Evolutionary conservation across 192 early-diverging fungal species (phyloP).

Genomic region (Neocallimastix lanati): DNA sequence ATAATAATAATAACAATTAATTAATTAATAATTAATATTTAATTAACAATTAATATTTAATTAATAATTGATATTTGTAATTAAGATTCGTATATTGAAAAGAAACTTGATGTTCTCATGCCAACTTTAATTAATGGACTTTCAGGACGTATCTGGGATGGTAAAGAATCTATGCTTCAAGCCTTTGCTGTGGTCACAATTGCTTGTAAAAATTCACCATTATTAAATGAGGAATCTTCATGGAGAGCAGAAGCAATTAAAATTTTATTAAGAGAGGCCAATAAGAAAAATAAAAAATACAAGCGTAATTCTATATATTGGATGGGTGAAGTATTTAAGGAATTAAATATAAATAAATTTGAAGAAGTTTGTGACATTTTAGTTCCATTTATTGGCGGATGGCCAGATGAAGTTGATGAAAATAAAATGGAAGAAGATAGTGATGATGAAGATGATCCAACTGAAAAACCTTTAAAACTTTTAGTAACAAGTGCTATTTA

Average conservation of each 20-base stretch:
- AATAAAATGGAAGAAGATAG: slow-evolving; percentile 39
- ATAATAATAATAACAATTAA: too few relatives aligned
- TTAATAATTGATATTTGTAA: neutral
- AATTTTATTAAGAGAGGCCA: slow-evolving; percentile 51
- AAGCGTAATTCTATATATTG: slow-evolving; percentile 42
- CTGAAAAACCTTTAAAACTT: slow-evolving; percentile 46
- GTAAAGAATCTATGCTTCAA: slow-evolving; percentile 58
- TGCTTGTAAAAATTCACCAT: slow-evolving; percentile 15
- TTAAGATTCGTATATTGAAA: slow-evolving; percentile 11
- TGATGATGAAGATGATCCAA: slow-evolving; percentile 32
- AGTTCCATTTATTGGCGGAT: slow-evolving; percentile 19
- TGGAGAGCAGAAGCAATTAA: slow-evolving; percentile 3
- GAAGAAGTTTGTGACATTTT: slow-evolving; percentile 32
- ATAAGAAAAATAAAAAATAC: slow-evolving; percentile 55
- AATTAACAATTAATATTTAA: too few relatives aligned
- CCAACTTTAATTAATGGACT: slow-evolving; percentile 43
- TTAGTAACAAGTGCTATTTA: slow-evolving; percentile 12
- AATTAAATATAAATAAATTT: slow-evolving; percentile 31
- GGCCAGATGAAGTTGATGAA: slow-evolving; percentile 12
- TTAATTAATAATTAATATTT: too few relatives aligned
- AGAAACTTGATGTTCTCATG: slow-evolving; percentile 23
- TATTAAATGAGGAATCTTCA: neutral
- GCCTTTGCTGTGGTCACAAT: slow-evolving; percentile 32
- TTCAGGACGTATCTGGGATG: slow-evolving; percentile 55
- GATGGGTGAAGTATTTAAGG: slow-evolving; percentile 35